Conservation (phyloP, 805 yeast genomes). For the Cyberlindnera xylosilytica region DNA sequence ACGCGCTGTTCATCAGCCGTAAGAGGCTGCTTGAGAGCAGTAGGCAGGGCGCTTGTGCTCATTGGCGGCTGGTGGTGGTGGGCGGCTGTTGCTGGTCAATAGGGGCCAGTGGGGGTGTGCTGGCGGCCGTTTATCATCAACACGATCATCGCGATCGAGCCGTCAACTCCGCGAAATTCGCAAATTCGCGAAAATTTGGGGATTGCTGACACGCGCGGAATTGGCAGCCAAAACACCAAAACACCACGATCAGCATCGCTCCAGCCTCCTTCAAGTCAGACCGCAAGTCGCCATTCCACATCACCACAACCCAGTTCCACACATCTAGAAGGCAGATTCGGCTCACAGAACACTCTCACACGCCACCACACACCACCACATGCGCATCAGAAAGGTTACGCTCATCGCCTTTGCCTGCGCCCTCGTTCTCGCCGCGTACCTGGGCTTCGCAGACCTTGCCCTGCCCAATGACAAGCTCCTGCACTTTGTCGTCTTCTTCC, state of each 20-base stretch:
- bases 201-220: constrained; percentile 4
- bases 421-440: constrained; percentile 27
- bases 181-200: no score
- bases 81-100: background rate
- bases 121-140: background rate
- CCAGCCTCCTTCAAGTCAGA: background rate
- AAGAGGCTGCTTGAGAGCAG: constrained; percentile 34
- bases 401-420: constrained; percentile 34
- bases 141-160: no score
- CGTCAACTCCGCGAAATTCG: no score
- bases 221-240: constrained; percentile 4
- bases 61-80: background rate
- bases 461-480: constrained; percentile 48
- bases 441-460: constrained; percentile 34
- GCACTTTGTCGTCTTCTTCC: constrained; percentile 45
- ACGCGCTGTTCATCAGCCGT: constrained; percentile 73
- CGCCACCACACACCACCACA: background rate
- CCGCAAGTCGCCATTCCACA: no score
- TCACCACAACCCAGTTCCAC: no score
- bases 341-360: background rate
- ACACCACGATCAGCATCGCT: background rate
- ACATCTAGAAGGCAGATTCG: no score
- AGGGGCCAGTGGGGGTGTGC: background rate
- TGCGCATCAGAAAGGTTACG: constrained; percentile 30
- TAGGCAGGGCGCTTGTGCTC: constrained; percentile 11